Percentiles rank a stretch among this genome's conserved stretches.
These are phyloP conservation scores for Chlorella sorokiniana DNA, from an alignment of 139 green algal genomes.

Conservation along the genomic window DNA sequence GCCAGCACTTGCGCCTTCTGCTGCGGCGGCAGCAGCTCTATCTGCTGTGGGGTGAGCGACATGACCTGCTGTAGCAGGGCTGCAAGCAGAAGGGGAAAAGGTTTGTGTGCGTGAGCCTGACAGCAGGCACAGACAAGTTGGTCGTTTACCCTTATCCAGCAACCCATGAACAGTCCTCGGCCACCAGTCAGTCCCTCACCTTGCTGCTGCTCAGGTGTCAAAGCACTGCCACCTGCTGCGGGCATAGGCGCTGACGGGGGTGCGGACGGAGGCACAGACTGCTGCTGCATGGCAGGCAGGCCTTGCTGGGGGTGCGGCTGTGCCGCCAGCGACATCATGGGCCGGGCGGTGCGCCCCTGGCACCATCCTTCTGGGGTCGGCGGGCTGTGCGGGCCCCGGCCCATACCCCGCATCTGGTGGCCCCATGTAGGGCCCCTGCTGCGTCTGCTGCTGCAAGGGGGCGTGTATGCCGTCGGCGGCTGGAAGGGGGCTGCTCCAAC, in stretches of 20 bases:
- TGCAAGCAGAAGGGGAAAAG: slow-evolving; percentile 31
- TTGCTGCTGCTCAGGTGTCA: slow-evolving; percentile 31
- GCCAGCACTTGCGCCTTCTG: slow-evolving; percentile 86
- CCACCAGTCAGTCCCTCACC: neutral
- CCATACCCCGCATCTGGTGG: neutral
- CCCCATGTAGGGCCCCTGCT: slow-evolving; percentile 19
- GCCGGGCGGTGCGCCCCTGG: neutral
- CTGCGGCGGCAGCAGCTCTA: slow-evolving; percentile 81
- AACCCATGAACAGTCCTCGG: no score
- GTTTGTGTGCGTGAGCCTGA: no score
- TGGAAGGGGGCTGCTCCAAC: neutral
- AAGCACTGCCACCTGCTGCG: neutral
- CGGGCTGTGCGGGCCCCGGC: neutral
- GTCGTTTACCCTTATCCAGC: no score
- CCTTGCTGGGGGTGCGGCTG: slow-evolving; percentile 17
- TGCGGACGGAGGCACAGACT: no score
- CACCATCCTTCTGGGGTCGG: neutral
- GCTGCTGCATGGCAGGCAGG: slow-evolving; percentile 14
- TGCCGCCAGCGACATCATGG: neutral
- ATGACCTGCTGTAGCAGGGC: slow-evolving; percentile 86
- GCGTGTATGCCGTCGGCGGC: neutral
- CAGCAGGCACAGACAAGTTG: no score
- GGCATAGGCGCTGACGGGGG: neutral
- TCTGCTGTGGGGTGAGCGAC: slow-evolving; percentile 84
- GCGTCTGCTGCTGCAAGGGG: slow-evolving; percentile 6